phyloP scores from a whole-genome alignment of 257 asterid genomes.

The Mentha longifolia region DNA sequence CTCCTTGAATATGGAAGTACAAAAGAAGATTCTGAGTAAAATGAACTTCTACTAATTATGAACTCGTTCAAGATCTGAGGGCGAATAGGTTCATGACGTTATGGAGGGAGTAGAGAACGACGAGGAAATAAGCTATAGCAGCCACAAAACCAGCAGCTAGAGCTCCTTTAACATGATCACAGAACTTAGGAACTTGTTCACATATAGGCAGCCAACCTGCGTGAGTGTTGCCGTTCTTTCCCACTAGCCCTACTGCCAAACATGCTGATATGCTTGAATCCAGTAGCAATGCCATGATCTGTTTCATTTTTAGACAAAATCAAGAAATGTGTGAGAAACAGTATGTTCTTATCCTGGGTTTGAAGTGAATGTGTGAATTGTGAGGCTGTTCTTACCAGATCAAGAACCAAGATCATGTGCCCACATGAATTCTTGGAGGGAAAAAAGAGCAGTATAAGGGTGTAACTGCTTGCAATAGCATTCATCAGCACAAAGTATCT shows the following conservation, averaged over 20 bases:
- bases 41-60: neutral
- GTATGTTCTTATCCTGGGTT: neutral
- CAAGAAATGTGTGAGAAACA: neutral
- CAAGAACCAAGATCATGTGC: conserved; percentile 61
- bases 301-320: neutral
- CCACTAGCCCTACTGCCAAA: conserved; percentile 74
- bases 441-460: conserved; percentile 57
- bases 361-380: no score
- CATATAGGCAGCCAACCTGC: conserved; percentile 96
- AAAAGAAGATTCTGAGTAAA: neutral
- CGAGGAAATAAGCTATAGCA: conserved; percentile 51
- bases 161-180: conserved; percentile 65
- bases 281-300: conserved; percentile 69
- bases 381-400: conserved; percentile 52
- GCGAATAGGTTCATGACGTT: conserved; percentile 52
- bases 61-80: conserved; percentile 26
- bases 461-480: conserved; percentile 66
- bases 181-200: conserved; percentile 83
- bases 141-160: conserved; percentile 70
- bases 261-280: conserved; percentile 83
- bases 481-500: conserved; percentile 76
- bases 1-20: neutral
- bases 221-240: conserved; percentile 65
- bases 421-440: conserved; percentile 49
- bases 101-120: conserved; percentile 69